Percentiles rank a stretch among this genome's conserved stretches.
These are phyloP conservation scores for Lantana camara DNA, from an alignment of 257 asterid genomes.

Conservation along the genomic window DNA sequence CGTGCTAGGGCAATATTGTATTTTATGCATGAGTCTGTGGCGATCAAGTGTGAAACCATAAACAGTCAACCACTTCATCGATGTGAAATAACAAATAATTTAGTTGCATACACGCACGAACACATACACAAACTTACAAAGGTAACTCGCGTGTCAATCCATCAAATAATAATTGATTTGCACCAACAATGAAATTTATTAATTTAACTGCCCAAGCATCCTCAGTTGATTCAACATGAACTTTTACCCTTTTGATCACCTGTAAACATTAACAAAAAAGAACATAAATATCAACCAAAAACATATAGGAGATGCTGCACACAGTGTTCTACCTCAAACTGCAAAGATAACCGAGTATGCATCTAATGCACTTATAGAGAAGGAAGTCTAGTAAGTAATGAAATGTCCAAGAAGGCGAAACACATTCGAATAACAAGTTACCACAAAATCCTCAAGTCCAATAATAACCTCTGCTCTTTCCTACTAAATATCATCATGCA, in stretches of 20 bases:
- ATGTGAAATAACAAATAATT: constrained; percentile 6
- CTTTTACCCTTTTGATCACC: constrained; percentile 69
- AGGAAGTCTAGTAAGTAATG: not conserved
- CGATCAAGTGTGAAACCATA: constrained; percentile 1
- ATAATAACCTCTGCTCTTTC: not conserved
- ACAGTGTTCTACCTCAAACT: not conserved
- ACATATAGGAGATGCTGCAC: constrained; percentile 18
- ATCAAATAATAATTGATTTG: constrained; percentile 73
- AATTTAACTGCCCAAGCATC: constrained; percentile 84
- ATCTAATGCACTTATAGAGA: not conserved
- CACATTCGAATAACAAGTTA: constrained; percentile 5
- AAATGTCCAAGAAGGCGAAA: not conserved
- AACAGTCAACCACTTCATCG: constrained; percentile 18
- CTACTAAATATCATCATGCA: not conserved
- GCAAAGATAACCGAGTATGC: constrained; percentile 17
- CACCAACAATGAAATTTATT: constrained; percentile 70
- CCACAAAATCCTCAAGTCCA: not conserved
- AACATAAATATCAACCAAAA: constrained; percentile 17
- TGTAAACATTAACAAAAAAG: constrained; percentile 35
- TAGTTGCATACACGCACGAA: not conserved
- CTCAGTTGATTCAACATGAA: constrained; percentile 55
- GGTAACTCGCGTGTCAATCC: constrained; percentile 95
- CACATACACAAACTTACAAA: constrained; percentile 55
- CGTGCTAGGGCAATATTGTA: not conserved
- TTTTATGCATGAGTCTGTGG: not conserved